Percentiles rank a stretch among this genome's conserved stretches.
These are phyloP conservation scores for Collariella sp. DNA, from an alignment of 495 filamentous ascomycete genomes.

Conservation along the genomic window DNA sequence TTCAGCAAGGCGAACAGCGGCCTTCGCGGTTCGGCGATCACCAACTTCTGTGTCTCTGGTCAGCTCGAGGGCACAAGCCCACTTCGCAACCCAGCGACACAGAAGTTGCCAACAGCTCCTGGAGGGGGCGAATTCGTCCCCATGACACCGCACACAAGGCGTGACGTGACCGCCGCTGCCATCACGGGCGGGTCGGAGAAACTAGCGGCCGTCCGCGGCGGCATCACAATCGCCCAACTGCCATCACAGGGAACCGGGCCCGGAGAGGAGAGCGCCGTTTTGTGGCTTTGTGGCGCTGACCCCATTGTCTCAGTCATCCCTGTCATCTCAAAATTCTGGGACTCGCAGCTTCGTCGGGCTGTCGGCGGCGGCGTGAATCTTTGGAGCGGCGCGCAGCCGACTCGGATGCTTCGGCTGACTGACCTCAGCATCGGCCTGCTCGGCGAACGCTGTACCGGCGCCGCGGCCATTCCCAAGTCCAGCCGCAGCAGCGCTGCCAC, in stretches of 20 bases:
- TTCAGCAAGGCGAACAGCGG: constrained; percentile 50
- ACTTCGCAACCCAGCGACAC: constrained; percentile 35
- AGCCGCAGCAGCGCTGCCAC: constrained; percentile 15
- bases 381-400: constrained; percentile 42
- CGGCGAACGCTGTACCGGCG: constrained; percentile 56
- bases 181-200: constrained; percentile 29
- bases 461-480: constrained; percentile 45
- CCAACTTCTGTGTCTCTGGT: constrained; percentile 60
- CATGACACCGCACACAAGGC: constrained; percentile 76
- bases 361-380: constrained; percentile 52
- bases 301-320: constrained; percentile 53
- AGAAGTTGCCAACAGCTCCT: constrained; percentile 34
- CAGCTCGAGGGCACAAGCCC: constrained; percentile 49
- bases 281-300: constrained; percentile 58
- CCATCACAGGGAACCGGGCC: constrained; percentile 39
- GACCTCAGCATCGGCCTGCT: constrained; percentile 49
- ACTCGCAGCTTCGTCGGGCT: constrained; percentile 47
- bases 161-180: constrained; percentile 33
- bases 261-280: constrained; percentile 54
- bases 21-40: constrained; percentile 56
- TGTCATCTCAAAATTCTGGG: constrained; percentile 58
- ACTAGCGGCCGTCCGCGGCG: constrained; percentile 43
- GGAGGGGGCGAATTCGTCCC: constrained; percentile 52
- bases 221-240: constrained; percentile 50
- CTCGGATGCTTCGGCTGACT: constrained; percentile 40